A percentile compares a stretch with the other conserved stretches of the same genome.
phyloP scores from a whole-genome alignment of 805 yeast genomes.

The Nakazawaea anatomiae region DNA sequence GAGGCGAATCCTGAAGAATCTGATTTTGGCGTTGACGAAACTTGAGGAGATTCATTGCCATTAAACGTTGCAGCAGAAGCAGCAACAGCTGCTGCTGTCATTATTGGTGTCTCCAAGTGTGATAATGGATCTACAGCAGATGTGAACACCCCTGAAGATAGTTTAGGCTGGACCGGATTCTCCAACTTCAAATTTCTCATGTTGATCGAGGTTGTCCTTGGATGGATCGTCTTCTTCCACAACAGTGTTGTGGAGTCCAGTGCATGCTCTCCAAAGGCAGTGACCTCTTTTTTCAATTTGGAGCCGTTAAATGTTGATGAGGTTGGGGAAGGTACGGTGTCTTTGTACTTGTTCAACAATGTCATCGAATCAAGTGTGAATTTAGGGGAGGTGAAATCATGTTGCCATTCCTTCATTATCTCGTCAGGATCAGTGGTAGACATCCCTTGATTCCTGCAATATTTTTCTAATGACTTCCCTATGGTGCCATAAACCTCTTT shows the following conservation, averaged over 20 bases:
- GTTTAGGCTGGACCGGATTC: slow-evolving; percentile 28
- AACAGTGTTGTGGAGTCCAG: slow-evolving; percentile 23
- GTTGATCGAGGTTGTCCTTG: slow-evolving; percentile 20
- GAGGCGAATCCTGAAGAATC: slow-evolving; percentile 3
- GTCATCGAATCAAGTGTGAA: slow-evolving; percentile 32
- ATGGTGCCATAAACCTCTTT: slow-evolving; percentile 27
- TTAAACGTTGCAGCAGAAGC: not conserved
- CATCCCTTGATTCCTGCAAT: slow-evolving; percentile 27
- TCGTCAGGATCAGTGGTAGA: slow-evolving; percentile 11
- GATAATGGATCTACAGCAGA: slow-evolving; percentile 14
- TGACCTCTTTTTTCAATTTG: slow-evolving; percentile 4
- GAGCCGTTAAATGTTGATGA: slow-evolving; percentile 24
- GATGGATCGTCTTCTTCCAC: slow-evolving; percentile 25
- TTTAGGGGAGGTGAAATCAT: slow-evolving; percentile 25
- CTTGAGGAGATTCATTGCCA: too few relatives aligned
- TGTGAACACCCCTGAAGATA: slow-evolving; percentile 25
- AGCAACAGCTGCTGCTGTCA: not conserved
- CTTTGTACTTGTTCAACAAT: slow-evolving; percentile 29
- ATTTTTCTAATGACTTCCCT: slow-evolving; percentile 22
- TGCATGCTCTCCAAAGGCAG: slow-evolving; percentile 22
- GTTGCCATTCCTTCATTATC: slow-evolving; percentile 35
- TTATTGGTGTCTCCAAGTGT: not conserved
- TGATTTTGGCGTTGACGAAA: not conserved
- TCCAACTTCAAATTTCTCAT: slow-evolving; percentile 21
- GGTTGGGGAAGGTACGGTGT: not conserved